Conservation (phyloP, 1,284 basidiomycete species). For the Fomitiporia mediterranea region DNA sequence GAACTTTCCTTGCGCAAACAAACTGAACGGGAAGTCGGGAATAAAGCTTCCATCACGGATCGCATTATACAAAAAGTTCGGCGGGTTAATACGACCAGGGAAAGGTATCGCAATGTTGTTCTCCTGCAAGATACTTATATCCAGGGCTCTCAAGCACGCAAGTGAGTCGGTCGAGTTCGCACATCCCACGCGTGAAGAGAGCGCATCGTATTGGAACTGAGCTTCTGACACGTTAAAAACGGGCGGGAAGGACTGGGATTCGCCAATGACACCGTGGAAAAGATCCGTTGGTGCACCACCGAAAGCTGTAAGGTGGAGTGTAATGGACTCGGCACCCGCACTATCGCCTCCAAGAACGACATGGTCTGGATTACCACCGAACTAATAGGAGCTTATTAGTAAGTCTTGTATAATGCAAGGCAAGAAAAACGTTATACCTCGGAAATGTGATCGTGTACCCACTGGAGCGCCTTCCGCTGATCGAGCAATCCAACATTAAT, state of each 20-base stretch:
- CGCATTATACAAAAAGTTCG: constrained; percentile 21
- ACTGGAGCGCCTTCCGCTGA: constrained; percentile 53
- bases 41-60: constrained; percentile 23
- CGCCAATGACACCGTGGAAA: constrained; percentile 23
- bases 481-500: constrained; percentile 44
- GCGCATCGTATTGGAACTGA: constrained; percentile 24
- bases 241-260: constrained; percentile 23
- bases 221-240: constrained; percentile 21
- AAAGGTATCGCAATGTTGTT: constrained; percentile 22
- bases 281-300: constrained; percentile 32
- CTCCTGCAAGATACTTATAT: constrained; percentile 21
- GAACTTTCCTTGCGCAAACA: constrained; percentile 23
- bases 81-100: constrained; percentile 19
- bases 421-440: constrained; percentile 21
- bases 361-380: constrained; percentile 54
- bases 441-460: constrained; percentile 52
- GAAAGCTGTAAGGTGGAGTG: constrained; percentile 54
- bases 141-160: constrained; percentile 19
- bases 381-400: constrained; percentile 28
- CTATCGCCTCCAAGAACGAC: constrained; percentile 63
- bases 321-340: constrained; percentile 53
- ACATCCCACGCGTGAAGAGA: constrained; percentile 21
- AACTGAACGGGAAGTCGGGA: constrained; percentile 20
- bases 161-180: constrained; percentile 18
- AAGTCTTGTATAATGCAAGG: neutral